These are phyloP conservation scores for Ilyonectria sp. DNA, from an alignment of 2,329 filamentous ascomycete species.

Conservation along the genomic window DNA sequence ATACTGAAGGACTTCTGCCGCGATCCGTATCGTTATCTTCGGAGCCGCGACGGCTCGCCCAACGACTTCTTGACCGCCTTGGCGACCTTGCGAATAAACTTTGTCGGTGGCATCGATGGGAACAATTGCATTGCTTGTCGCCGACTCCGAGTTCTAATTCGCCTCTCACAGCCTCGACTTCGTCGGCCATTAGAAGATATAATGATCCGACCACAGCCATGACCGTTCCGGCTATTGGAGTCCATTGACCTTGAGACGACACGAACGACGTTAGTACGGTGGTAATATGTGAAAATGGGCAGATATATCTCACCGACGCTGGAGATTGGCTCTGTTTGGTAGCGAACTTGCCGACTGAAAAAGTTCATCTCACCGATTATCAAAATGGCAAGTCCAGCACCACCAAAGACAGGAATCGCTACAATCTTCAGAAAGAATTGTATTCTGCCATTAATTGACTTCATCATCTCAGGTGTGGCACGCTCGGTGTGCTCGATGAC, in stretches of 20 bases:
- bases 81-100: neutral
- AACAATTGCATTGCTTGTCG: constrained; percentile 32
- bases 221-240: constrained; percentile 70
- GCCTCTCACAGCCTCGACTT: constrained; percentile 41
- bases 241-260: constrained; percentile 67
- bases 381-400: constrained; percentile 71
- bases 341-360: constrained; percentile 68
- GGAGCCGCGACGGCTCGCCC: neutral
- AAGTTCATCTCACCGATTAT: constrained; percentile 76
- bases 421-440: constrained; percentile 68
- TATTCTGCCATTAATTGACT: constrained; percentile 69
- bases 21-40: neutral
- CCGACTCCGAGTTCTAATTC: neutral
- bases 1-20: neutral
- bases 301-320: constrained; percentile 66
- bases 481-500: constrained; percentile 69
- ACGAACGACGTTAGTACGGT: neutral
- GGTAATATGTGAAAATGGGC: accelerated
- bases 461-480: constrained; percentile 67
- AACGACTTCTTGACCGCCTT: neutral
- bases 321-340: constrained; percentile 74
- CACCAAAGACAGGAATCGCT: constrained; percentile 72
- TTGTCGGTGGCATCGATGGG: constrained; percentile 4
- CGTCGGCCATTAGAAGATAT: constrained; percentile 64
- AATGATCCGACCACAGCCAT: constrained; percentile 73